Base-by-base conservation (phyloP, 1,284 basidiomycete species). In the Cutaneotrichosporon daszewskae region DNA sequence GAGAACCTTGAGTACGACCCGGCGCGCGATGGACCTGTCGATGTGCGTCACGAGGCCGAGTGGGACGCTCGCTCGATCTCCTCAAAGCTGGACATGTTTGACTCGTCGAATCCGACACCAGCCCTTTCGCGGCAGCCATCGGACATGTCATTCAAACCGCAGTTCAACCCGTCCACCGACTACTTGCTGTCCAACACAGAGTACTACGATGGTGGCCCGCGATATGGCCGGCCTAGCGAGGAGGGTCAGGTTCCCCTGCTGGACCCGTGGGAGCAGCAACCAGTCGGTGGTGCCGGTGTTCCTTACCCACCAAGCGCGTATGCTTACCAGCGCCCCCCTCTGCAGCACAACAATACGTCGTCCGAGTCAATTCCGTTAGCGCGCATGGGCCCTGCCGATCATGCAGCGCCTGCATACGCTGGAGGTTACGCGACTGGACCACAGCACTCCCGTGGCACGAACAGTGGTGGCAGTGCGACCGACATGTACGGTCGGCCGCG, bases 1-100 rank as follows among this genome's bases (percentile, higher is more conserved):
- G 69, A 70, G 52, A 68, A 69, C 48, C 59, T 72, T 47, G 69
- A 71, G 38, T 72, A 66, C 60, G 61, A 72, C 45, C 66, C 69
- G 3, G 36, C 40, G 6, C 56, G 59, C 33, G 67, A 70, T 33
- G 60, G 58, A 32, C 52, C 60, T 2, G 47, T 47, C 17, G 64
- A 63, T 40, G 62, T 59, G 28, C 19, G 24, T 14, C 32, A 35
- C 12, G 31, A 37, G 23, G 40, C 33, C 18, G 65, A 64, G 36
- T 70, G 64, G 64, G 68, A 71, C 31, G 57, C 60, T 2, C 50
- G 58, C 19, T 66, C 65, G 8, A 46, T 67, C 34, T 59, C 59
- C 7, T 68, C 68, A 1, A 40, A 43, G 32, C 22, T 41, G 10
- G 41, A 40, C 25, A 9, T 17, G n/a, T 31, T 16, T 31, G 9